Conservation (phyloP, 805 yeast genomes). For the Metschnikowia lunata region DNA sequence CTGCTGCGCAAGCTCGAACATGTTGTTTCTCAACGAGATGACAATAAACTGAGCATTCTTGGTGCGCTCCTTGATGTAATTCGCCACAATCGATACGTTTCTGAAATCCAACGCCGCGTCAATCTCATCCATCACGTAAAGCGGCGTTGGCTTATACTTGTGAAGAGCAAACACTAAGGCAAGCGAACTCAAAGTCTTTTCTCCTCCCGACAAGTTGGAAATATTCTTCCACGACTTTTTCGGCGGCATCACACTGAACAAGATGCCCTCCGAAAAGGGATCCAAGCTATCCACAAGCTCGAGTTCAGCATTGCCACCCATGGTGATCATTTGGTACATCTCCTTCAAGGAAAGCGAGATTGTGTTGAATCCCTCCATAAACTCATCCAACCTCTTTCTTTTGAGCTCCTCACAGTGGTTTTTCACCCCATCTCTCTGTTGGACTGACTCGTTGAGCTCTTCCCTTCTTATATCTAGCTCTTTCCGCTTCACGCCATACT, state of each 20-base stretch:
- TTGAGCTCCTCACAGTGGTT: conserved; percentile 62
- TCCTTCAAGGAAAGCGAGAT: conserved; percentile 88
- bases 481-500: conserved; percentile 61
- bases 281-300: conserved; percentile 93
- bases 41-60: conserved; percentile 96
- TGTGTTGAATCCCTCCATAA: conserved; percentile 85
- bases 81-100: conserved; percentile 95
- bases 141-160: conserved; percentile 92
- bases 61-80: conserved; percentile 91
- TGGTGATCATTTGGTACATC: conserved; percentile 97
- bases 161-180: conserved; percentile 96
- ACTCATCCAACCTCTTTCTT: conserved; percentile 74
- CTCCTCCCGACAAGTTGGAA: conserved; percentile 95
- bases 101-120: conserved; percentile 98
- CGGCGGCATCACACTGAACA: conserved; percentile 98
- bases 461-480: conserved; percentile 62
- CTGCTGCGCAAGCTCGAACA: conserved; percentile 95
- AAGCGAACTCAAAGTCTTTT: conserved; percentile 88
- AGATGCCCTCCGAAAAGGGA: conserved; percentile 96
- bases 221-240: conserved; percentile 97
- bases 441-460: conserved; percentile 67
- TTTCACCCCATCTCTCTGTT: conserved; percentile 59
- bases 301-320: conserved; percentile 98
- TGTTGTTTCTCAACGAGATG: conserved; percentile 89
- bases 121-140: conserved; percentile 98